Evolutionary conservation across 495 filamentous ascomycete species (phyloP).

Genomic region (Penicillium cosmopolitanum): DNA sequence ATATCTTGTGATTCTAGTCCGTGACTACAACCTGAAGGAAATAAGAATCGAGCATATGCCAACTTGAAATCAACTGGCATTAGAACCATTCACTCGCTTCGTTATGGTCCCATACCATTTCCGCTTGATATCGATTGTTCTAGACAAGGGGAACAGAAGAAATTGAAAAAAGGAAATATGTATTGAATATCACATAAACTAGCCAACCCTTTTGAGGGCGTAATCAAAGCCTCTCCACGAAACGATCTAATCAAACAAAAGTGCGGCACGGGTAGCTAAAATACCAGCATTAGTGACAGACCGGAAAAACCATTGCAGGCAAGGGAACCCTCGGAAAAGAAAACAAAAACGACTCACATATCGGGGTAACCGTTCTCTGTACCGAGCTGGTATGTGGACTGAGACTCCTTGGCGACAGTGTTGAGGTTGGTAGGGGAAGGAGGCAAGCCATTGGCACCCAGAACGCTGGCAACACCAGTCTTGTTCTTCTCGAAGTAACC

Average conservation of each 20-base stretch:
- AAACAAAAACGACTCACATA: conserved; percentile 41
- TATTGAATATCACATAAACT: conserved; percentile 4
- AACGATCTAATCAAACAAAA: conserved; percentile 46
- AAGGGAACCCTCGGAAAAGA: background rate
- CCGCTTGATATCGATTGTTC: background rate
- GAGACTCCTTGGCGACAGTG: conserved; percentile 23
- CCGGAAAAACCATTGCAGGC: background rate
- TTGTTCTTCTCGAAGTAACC: conserved; percentile 72
- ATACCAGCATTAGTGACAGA: conserved; percentile 24
- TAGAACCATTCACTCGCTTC: no score
- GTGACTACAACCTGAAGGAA: no score
- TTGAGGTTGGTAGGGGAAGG: conserved; percentile 75
- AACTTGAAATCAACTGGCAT: no score
- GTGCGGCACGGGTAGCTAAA: conserved; percentile 58
- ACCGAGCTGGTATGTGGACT: conserved; percentile 50
- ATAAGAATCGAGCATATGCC: no score
- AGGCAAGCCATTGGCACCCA: conserved; percentile 76
- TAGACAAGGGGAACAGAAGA: background rate
- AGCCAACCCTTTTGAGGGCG: background rate
- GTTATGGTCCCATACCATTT: no score
- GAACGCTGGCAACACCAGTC: conserved; percentile 63
- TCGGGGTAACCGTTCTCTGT: conserved; percentile 53
- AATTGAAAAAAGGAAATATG: conserved; percentile 2
- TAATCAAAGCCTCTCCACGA: conserved; percentile 5
- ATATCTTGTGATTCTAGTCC: no score